Evolutionary conservation across 1,284 basidiomycete species (phyloP).

Genomic region (Polyporus tsugae): DNA sequence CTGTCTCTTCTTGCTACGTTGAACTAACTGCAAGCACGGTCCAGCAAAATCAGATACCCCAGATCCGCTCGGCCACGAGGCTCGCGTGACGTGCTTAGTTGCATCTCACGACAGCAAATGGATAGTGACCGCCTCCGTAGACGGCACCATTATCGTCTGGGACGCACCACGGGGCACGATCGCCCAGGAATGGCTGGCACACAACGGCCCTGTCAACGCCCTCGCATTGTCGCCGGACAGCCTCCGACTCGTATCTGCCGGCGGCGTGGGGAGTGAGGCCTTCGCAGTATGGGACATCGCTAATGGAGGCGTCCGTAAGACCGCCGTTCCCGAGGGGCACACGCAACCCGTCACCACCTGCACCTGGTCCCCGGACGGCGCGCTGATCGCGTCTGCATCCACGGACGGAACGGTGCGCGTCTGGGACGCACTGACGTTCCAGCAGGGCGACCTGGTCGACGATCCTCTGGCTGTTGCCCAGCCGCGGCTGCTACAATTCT

Average conservation of each 20-base stretch:
- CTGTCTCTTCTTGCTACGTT: not conserved
- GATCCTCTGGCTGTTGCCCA: not conserved
- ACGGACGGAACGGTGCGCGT: not conserved
- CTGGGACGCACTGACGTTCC: not conserved
- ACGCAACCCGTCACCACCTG: not conserved
- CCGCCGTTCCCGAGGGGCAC: not conserved
- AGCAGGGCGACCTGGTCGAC: not conserved
- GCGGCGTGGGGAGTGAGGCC: not conserved
- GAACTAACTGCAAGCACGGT: not conserved
- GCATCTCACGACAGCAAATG: not conserved
- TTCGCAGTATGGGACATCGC: not conserved
- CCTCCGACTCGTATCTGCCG: not conserved
- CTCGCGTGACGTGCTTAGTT: not conserved
- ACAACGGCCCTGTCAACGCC: not conserved
- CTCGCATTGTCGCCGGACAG: not conserved
- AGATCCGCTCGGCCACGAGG: not conserved
- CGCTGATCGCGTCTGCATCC: not conserved
- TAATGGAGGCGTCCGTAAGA: not conserved
- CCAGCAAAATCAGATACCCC: not conserved
- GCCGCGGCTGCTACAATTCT: not conserved
- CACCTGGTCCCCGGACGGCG: not conserved
- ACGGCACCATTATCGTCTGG: conserved; percentile 1
- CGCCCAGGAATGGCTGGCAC: not conserved
- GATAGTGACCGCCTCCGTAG: not conserved
- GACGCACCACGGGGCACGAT: not conserved